Base-by-base conservation (phyloP, 768 basidiomycete species). In the Mycena rebaudengoi region DNA sequence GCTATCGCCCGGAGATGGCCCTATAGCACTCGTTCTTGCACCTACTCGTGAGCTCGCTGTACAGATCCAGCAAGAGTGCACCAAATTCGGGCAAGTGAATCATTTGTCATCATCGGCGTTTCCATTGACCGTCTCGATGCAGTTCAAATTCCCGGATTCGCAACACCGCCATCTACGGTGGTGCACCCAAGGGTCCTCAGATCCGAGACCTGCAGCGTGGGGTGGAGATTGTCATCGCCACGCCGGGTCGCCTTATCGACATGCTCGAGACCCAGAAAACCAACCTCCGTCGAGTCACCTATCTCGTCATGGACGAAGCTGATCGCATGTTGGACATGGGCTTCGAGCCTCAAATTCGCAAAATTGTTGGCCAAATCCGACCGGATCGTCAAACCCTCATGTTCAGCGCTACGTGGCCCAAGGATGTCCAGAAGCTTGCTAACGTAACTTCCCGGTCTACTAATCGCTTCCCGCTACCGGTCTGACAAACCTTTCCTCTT, bases 311-410 rank as follows among this genome's bases (percentile, higher is more conserved):
- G 90, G 98, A 99, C 73, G 98, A 99, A 79, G 98, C 98, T 44
- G 98, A 99, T 82, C 94, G 98, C 73, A 99, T 99, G 98, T 86
- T 99, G 67, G 98, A 99, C 83, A 99, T 99, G 98, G 98, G 98
- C 85, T 99, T 99, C 82, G 98, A 99, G 81, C 98, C 98, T 54
- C 98, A 99, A 77, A 99, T 99, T 75, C 87, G 96, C 74, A 99
- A 99, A 82, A 98, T 99, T 68, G 94, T 99, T 69, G 84, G 90
- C 69, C 98, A 99, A 78, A 96, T 99, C 73, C 90, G 98, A 39
- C 98, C 98, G 41, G 98, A 99, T 82, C 88, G 98, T 72, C 98
- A 99, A 75, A 99, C 98, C 1, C 86, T 99, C 69, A 98, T 99
- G 90, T 99, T 99, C 85, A 98, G 95, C 55, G 98, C 98, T 13